Conservation (phyloP, 108 stramenopile genomes). For the Fistulifera pelliculosa region DNA sequence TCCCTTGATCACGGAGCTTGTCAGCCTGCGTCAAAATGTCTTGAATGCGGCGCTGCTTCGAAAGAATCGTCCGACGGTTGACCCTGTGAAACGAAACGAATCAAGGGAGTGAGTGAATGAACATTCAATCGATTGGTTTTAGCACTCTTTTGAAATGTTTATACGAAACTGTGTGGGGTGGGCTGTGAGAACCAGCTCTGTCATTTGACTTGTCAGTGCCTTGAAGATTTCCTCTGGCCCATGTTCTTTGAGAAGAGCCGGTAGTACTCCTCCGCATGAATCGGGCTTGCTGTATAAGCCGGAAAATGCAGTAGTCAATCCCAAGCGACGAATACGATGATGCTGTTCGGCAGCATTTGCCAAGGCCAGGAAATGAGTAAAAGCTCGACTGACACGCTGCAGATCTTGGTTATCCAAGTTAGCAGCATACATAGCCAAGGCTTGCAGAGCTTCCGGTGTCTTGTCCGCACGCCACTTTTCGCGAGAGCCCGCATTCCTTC, state of each 20-base stretch:
- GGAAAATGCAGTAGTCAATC: background rate
- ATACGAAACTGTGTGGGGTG: constrained; percentile 83
- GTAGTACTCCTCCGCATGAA: constrained; percentile 58
- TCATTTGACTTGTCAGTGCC: constrained; percentile 66
- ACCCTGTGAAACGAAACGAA: constrained; percentile 12
- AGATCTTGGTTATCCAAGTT: constrained; percentile 49
- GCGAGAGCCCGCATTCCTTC: constrained; percentile 56
- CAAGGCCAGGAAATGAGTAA: constrained; percentile 75
- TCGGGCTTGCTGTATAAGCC: constrained; percentile 23
- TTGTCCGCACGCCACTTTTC: constrained; percentile 35
- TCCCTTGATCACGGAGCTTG: constrained; percentile 23
- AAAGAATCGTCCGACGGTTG: constrained; percentile 87
- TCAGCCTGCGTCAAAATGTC: constrained; percentile 64
- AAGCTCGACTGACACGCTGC: constrained; percentile 53
- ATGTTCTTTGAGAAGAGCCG: constrained; percentile 33
- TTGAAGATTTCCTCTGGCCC: constrained; percentile 59
- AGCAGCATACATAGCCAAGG: constrained; percentile 36
- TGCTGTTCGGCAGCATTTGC: constrained; percentile 81
- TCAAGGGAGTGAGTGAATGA: no score
- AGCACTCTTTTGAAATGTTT: no score
- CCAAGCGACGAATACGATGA: constrained; percentile 57
- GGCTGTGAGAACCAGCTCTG: constrained; percentile 93
- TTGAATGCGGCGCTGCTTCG: constrained; percentile 70
- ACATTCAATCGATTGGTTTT: no score
- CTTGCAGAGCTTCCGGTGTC: constrained; percentile 31